Conservation (phyloP, 768 basidiomycete species). For the Kondoa malvinella region DNA sequence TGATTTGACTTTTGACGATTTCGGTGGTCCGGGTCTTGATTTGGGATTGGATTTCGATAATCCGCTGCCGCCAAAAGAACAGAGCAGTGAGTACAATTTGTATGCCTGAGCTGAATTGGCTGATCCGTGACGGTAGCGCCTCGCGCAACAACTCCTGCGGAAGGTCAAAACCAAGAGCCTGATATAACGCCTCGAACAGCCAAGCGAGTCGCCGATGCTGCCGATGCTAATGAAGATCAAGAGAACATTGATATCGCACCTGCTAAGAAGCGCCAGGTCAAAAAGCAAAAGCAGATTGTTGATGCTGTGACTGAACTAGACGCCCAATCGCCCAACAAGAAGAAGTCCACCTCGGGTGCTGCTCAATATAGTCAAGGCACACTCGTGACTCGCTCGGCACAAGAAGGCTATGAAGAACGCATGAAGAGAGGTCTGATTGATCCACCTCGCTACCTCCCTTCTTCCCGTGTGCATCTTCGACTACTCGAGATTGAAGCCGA, state of each 20-base stretch:
- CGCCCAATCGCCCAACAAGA: constrained; percentile 42
- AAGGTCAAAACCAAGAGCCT: background rate
- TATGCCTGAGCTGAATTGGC: too few species aligned
- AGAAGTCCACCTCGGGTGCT: constrained; percentile 28
- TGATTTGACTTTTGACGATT: background rate
- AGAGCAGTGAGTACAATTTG: background rate
- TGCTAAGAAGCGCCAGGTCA: constrained; percentile 6
- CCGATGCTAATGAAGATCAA: constrained; percentile 5
- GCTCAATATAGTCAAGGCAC: background rate
- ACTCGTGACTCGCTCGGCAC: background rate
- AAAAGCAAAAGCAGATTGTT: constrained; percentile 14
- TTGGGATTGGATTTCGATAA: constrained; percentile 2
- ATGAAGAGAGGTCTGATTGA: constrained; percentile 13
- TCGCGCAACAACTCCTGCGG: background rate
- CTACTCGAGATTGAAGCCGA: constrained; percentile 71
- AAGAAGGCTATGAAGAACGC: constrained; percentile 9
- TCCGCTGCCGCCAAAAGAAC: background rate
- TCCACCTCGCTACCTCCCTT: constrained; percentile 62
- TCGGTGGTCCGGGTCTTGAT: background rate
- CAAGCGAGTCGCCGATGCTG: constrained; percentile 14
- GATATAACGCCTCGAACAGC: constrained; percentile 20
- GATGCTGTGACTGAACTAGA: constrained; percentile 17
- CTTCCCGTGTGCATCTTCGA: constrained; percentile 66
- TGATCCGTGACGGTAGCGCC: too few species aligned
- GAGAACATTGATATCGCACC: background rate